Evolutionary conservation across 352 stramenopile species (phyloP), one percentile per base, ranked within the genome.

Genomic region (Saprolegnia parasitica): DNA sequence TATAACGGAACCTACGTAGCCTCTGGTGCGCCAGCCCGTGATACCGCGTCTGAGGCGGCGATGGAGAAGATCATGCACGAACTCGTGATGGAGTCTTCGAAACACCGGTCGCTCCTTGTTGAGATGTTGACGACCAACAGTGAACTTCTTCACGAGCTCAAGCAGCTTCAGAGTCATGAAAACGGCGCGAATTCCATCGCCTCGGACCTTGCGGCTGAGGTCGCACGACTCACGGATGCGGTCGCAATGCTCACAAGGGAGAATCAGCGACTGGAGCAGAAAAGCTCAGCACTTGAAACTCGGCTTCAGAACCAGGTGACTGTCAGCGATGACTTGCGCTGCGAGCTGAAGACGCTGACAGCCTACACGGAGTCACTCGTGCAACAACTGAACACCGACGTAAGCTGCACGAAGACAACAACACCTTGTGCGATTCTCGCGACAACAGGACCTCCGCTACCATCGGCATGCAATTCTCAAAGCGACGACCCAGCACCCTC

Each of bases 261-360:
- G 3, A 60, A 60, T n/a, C 13, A 60, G 35, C 11, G 52, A 9
- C 52, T 60, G 35, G 13, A 24, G 20, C 52, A 60, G n/a, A 16
- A 60, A 40, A 60, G 20, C 35, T 1, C 52, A 16, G 24, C 20
- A 4, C 35, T 60, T 35, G 52, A 60, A 60, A 24, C 9, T 24
- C 52, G n/a, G 35, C 52, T 60, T 18, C 52, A 60, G 24, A 60
- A 60, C 20, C 52, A 60, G n/a, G 16, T 60, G 13, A 40, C 52
- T 26, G 52, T 60, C 11, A 60, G n/a, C 52, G 11, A 24, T n/a
- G 52, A 60, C 9, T n/a, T 60, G 35, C 52, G 52, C 11, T 40
- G 35, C 16, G 52, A 60, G 35, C 52, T 60, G 52, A 15, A 40
- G 20, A 24, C 52, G 11, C 11, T 16, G 35, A 24, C 52, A 11